These are phyloP conservation scores for Penicillium sp. DNA, from an alignment of 2,329 filamentous ascomycete genomes.

Conservation along the genomic window DNA sequence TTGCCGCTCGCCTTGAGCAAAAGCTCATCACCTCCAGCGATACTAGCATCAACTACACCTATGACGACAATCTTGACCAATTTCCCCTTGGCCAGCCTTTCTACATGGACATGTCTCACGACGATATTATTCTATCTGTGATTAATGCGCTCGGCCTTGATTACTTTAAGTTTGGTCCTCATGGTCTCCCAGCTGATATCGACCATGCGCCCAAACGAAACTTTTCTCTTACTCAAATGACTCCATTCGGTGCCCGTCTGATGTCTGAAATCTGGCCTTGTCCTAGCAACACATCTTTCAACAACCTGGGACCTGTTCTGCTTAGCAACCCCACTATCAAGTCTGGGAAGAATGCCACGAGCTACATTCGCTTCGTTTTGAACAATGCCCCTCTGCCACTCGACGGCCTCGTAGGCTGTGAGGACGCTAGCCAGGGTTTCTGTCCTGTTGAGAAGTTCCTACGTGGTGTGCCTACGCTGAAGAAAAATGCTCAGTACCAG, in stretches of 20 bases:
- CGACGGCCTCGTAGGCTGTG: slow-evolving; percentile 29
- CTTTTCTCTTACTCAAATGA: slow-evolving; percentile 53
- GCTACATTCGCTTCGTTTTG: slow-evolving; percentile 33
- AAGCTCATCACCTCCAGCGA: slow-evolving; percentile 51
- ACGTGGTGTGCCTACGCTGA: slow-evolving; percentile 22
- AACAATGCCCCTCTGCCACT: slow-evolving; percentile 32
- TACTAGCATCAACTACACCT: slow-evolving; percentile 53
- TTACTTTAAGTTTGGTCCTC: slow-evolving; percentile 45
- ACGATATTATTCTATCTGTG: slow-evolving; percentile 53
- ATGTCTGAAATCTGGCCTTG: slow-evolving; percentile 60
- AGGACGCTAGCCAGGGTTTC: slow-evolving; percentile 29
- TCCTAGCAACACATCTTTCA: slow-evolving; percentile 21
- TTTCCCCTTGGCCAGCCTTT: slow-evolving; percentile 53
- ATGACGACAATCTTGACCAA: slow-evolving; percentile 46
- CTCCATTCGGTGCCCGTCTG: slow-evolving; percentile 57
- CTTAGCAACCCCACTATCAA: slow-evolving; percentile 30
- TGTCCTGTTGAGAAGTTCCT: slow-evolving; percentile 29
- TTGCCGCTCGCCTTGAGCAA: slow-evolving; percentile 50
- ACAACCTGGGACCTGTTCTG: slow-evolving; percentile 35
- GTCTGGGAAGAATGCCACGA: slow-evolving; percentile 7
- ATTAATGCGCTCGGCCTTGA: slow-evolving; percentile 56
- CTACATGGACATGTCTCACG: slow-evolving; percentile 56
- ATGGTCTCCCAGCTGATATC: slow-evolving; percentile 27
- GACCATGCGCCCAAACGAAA: slow-evolving; percentile 47
- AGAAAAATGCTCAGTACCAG: slow-evolving; percentile 29